Evolutionary conservation across 139 green algal species (phyloP).

Genomic region (Trebouxia sp.): DNA sequence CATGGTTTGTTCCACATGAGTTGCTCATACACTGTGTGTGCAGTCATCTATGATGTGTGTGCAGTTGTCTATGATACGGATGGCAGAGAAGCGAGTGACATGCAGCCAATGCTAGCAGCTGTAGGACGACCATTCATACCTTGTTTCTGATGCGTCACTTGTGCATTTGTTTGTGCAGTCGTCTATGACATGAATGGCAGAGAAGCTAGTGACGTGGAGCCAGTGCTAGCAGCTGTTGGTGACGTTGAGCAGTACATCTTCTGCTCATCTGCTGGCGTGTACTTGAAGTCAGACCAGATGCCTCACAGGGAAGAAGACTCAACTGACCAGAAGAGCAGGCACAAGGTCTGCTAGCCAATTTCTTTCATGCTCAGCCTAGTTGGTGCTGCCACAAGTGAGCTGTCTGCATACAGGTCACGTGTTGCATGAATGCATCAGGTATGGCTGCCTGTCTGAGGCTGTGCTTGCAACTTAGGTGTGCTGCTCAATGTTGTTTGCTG

Average conservation of each 20-base stretch:
- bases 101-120: too few species aligned
- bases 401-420: too few species aligned
- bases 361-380: neutral
- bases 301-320: slow-evolving; percentile 91
- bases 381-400: neutral
- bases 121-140: too few species aligned
- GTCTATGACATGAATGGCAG: slow-evolving; percentile 98
- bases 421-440: too few species aligned
- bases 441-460: too few species aligned
- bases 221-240: slow-evolving; percentile 74
- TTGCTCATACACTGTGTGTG: too few species aligned
- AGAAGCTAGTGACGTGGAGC: slow-evolving; percentile 78
- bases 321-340: slow-evolving; percentile 84
- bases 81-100: too few species aligned
- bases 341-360: slow-evolving; percentile 73
- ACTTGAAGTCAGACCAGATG: slow-evolving; percentile 94
- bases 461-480: too few species aligned
- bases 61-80: too few species aligned
- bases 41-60: too few species aligned
- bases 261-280: slow-evolving; percentile 91
- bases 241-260: slow-evolving; percentile 89
- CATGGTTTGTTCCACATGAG: too few species aligned
- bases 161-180: slow-evolving; percentile 52
- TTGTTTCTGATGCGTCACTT: neutral
- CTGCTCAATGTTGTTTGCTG: too few species aligned